A percentile compares a stretch with the other conserved stretches of the same genome.
Conservation (phyloP, 2,329 filamentous ascomycete genomes). For the Penicillium sp. region DNA sequence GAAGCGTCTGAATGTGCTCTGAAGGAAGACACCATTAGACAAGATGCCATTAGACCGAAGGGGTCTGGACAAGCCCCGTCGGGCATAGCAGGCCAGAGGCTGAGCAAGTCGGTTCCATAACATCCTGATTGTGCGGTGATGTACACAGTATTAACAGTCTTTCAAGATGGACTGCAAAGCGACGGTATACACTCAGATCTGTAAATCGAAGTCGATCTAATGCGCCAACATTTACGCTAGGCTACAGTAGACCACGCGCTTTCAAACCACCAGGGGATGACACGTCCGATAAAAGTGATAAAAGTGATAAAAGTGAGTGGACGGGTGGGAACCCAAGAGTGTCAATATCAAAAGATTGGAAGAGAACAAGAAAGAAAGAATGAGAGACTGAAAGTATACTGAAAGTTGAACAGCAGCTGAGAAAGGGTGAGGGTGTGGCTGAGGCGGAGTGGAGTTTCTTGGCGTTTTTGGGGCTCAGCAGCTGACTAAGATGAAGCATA, state of each 20-base stretch:
- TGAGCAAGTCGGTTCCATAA: constrained; percentile 25
- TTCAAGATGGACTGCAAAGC: background rate
- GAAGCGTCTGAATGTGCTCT: constrained; percentile 19
- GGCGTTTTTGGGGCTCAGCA: background rate
- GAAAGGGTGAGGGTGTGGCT: constrained; percentile 12
- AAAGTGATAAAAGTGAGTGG: constrained; percentile 14
- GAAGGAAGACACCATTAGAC: constrained; percentile 5
- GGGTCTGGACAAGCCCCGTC: constrained; percentile 16
- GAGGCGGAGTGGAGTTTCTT: constrained; percentile 15
- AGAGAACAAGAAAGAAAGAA: constrained; percentile 10
- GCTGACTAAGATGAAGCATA: no score
- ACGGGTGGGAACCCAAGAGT: constrained; percentile 8
- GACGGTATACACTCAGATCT: background rate
- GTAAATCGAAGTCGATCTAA: constrained; percentile 3
- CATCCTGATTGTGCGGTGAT: constrained; percentile 15
- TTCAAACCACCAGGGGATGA: constrained; percentile 16
- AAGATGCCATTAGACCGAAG: constrained; percentile 7
- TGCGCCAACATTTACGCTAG: constrained; percentile 4
- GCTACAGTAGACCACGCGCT: constrained; percentile 1
- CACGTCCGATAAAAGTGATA: constrained; percentile 9
- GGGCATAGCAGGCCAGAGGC: constrained; percentile 18
- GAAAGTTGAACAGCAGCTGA: constrained; percentile 1
- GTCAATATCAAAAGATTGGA: constrained; percentile 1
- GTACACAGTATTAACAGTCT: background rate
- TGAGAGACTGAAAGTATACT: constrained; percentile 11